Evolutionary conservation across 805 yeast species (phyloP).

Genomic region (Yarrowia bubula): DNA sequence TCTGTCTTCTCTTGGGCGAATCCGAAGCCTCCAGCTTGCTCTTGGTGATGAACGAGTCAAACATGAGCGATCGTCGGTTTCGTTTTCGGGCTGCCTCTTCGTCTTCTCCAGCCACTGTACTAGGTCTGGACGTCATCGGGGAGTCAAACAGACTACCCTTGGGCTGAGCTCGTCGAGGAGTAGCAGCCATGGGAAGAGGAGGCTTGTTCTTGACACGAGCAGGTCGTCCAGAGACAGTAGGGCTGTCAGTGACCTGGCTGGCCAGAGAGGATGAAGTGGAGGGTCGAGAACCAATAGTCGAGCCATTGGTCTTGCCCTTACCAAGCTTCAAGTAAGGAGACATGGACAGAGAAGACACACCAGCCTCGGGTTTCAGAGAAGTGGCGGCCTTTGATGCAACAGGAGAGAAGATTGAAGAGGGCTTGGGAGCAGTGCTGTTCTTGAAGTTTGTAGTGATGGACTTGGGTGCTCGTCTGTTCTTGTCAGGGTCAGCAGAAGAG

Average conservation of each 20-base stretch:
- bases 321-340: constrained; percentile 18
- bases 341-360: constrained; percentile 13
- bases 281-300: neutral
- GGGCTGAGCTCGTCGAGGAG: constrained; percentile 11
- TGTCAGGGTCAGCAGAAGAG: neutral
- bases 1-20: constrained; percentile 12
- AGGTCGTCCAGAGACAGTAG: neutral
- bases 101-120: neutral
- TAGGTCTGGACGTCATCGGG: neutral
- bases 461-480: neutral
- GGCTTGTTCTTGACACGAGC: constrained; percentile 14
- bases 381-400: constrained; percentile 10
- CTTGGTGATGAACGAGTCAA: constrained; percentile 13
- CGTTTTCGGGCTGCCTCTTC: constrained; percentile 4
- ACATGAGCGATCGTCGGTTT: constrained; percentile 17
- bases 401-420: constrained; percentile 17
- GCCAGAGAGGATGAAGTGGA: neutral
- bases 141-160: constrained; percentile 17
- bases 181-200: constrained; percentile 17
- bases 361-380: neutral
- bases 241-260: neutral
- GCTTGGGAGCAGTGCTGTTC: neutral
- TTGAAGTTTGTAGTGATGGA: neutral
- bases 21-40: neutral
- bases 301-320: neutral